These are phyloP conservation scores for Acanthamoeba triangularis DNA, from an alignment of 208 protist species.

Conservation along the genomic window DNA sequence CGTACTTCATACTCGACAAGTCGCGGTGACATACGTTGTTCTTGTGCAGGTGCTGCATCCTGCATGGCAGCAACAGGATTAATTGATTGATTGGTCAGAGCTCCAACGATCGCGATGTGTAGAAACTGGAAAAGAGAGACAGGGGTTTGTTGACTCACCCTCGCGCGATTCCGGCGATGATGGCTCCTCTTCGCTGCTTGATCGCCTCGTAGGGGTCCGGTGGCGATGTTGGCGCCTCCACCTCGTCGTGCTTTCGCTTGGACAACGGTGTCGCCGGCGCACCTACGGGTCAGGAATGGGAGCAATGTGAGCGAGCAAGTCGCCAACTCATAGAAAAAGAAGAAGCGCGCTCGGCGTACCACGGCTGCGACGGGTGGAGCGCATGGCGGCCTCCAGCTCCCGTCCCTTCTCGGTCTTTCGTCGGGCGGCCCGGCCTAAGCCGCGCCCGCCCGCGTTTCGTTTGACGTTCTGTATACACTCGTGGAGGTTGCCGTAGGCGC, in stretches of 20 bases:
- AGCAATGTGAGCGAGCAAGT: too few species aligned
- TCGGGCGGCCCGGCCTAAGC: not conserved
- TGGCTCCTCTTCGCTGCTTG: not conserved
- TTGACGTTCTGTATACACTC: not conserved
- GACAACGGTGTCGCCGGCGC: not conserved
- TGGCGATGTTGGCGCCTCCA: not conserved
- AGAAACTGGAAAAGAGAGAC: not conserved
- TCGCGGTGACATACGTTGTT: slow-evolving; percentile 54
- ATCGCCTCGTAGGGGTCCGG: not conserved
- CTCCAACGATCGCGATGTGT: not conserved
- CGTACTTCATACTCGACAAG: slow-evolving; percentile 45
- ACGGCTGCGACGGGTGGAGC: not conserved
- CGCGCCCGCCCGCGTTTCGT: not conserved
- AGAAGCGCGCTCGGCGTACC: not conserved
- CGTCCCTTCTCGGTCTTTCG: not conserved
- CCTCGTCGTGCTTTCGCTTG: not conserved
- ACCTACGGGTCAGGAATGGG: not conserved
- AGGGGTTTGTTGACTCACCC: not conserved
- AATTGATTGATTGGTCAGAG: not conserved
- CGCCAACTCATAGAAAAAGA: not conserved
- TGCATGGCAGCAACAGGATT: too few species aligned
- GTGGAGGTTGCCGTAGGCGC: slow-evolving; percentile 59
- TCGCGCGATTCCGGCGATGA: slow-evolving; percentile 24
- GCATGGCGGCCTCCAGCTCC: not conserved
- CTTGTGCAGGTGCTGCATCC: slow-evolving; percentile 34